Conservation (phyloP, 2,329 filamentous ascomycete species). For the Laburnicola sp. region DNA sequence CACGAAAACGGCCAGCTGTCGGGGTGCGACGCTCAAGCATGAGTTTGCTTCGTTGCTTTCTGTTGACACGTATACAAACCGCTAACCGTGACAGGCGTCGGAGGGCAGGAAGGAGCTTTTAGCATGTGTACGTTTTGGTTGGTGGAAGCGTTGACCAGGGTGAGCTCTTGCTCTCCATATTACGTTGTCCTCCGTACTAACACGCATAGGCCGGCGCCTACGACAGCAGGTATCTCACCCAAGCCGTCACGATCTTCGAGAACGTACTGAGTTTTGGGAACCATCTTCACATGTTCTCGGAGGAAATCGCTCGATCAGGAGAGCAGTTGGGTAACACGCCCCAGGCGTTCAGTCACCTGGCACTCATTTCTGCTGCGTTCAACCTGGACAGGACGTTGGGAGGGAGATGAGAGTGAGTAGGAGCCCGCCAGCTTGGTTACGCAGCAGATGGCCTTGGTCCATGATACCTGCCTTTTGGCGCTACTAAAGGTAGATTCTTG, state of each 20-base stretch:
- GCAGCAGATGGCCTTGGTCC: too few species aligned
- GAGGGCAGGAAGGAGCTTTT: conserved; percentile 74
- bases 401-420: conserved; percentile 4
- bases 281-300: conserved; percentile 76
- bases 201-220: conserved; percentile 49
- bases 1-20: conserved; percentile 1
- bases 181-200: conserved; percentile 9
- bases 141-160: conserved; percentile 74
- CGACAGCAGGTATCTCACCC: conserved; percentile 64
- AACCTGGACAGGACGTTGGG: conserved; percentile 63
- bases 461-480: too few species aligned
- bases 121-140: conserved; percentile 85
- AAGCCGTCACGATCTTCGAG: conserved; percentile 70
- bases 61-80: conserved; percentile 4
- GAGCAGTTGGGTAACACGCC: conserved; percentile 81
- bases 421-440: not conserved
- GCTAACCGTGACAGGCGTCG: conserved; percentile 59
- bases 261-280: conserved; percentile 78
- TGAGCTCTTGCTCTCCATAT: conserved; percentile 47
- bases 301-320: conserved; percentile 74
- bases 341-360: conserved; percentile 76
- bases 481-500: too few species aligned
- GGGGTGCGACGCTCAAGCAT: not conserved
- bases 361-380: conserved; percentile 75
- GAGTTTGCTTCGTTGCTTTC: not conserved